Conservation (phyloP, 2,329 filamentous ascomycete species). For the Botrytis squamosa region DNA sequence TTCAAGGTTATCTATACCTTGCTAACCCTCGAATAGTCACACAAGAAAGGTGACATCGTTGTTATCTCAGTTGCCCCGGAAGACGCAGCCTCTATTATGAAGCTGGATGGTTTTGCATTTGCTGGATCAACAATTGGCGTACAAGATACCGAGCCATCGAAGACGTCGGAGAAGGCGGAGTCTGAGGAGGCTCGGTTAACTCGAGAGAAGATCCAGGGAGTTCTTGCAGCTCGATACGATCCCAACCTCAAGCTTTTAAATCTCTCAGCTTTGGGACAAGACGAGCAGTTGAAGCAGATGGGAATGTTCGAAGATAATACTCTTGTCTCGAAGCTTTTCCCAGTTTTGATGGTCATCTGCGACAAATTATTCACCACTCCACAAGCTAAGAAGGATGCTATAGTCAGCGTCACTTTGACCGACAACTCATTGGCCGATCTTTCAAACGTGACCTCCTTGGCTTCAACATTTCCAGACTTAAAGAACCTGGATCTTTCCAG, state of each 20-base stretch:
- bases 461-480: constrained; percentile 78
- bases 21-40: constrained; percentile 71
- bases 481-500: constrained; percentile 86
- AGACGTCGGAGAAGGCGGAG: constrained; percentile 38
- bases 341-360: constrained; percentile 84
- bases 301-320: constrained; percentile 69
- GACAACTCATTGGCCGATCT: constrained; percentile 77
- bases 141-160: constrained; percentile 44
- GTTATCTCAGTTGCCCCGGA: constrained; percentile 65
- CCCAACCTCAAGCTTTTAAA: constrained; percentile 72
- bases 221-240: constrained; percentile 75
- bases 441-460: constrained; percentile 68
- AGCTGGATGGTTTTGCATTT: constrained; percentile 67
- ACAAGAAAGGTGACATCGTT: constrained; percentile 65
- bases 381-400: constrained; percentile 71
- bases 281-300: constrained; percentile 68
- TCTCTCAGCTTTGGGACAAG: constrained; percentile 73
- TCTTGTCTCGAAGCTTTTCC: constrained; percentile 76
- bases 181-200: constrained; percentile 57
- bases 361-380: constrained; percentile 71
- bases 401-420: constrained; percentile 78
- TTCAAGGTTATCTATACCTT: constrained; percentile 45
- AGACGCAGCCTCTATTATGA: constrained; percentile 62
- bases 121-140: constrained; percentile 60
- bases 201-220: constrained; percentile 65